Conservation (phyloP, 1,284 basidiomycete genomes). For the Abortiporus biennis region DNA sequence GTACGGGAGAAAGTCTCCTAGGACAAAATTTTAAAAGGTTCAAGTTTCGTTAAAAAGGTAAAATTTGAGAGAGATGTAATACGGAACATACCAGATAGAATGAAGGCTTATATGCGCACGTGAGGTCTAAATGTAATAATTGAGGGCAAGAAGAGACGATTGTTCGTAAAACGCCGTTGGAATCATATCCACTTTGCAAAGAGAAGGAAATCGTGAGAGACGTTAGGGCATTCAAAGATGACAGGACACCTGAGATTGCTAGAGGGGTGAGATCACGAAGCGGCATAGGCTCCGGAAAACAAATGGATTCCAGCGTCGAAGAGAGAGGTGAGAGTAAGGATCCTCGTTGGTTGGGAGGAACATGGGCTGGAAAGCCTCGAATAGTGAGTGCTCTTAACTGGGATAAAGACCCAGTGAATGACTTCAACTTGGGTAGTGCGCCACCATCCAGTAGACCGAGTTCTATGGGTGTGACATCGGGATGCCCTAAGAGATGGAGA, state of each 20-base stretch:
- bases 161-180: constrained; percentile 57
- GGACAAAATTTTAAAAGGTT: constrained; percentile 6
- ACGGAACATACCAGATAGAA: constrained; percentile 53
- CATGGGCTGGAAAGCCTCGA: constrained; percentile 7
- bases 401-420: constrained; percentile 55
- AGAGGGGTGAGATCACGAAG: constrained; percentile 61
- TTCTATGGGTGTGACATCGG: constrained; percentile 14
- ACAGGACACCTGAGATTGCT: constrained; percentile 48
- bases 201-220: constrained; percentile 58
- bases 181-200: constrained; percentile 67
- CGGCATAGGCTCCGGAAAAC: constrained; percentile 58
- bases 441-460: constrained; percentile 12
- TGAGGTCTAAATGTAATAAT: constrained; percentile 53
- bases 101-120: constrained; percentile 60
- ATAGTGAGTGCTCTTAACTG: constrained; percentile 49
- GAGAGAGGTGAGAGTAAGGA: constrained; percentile 25
- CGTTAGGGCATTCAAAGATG: constrained; percentile 44
- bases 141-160: constrained; percentile 59
- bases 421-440: constrained; percentile 42
- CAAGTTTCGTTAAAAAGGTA: not conserved
- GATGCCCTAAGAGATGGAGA: constrained; percentile 49
- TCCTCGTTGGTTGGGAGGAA: constrained; percentile 27
- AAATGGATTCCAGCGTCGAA: constrained; percentile 34
- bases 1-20: constrained; percentile 29
- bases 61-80: not conserved